Base-by-base conservation (phyloP, 2,329 filamentous ascomycete species). In the Orbilia ellipsospora region DNA sequence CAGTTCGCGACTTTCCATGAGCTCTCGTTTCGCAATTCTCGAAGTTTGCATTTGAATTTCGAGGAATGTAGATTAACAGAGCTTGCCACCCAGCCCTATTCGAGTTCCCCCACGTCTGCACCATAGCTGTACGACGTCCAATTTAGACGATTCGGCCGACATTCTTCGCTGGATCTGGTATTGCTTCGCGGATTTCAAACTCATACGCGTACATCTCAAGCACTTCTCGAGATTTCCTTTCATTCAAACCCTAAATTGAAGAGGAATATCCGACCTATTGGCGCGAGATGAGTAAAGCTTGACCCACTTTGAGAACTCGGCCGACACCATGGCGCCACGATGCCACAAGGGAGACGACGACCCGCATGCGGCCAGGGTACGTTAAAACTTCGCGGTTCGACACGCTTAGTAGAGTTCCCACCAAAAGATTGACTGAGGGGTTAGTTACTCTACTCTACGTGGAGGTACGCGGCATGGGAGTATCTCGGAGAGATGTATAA, bases 281-380 rank as follows among this genome's bases (percentile, higher is more conserved):
- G 5, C 18, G 7, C 16, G n/a, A 18, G 20, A 1, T 23, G n/a
- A 18, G 18, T 18, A 18, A 23, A 26, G 23, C 8, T 50, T 4
- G 18, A n/a, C 28, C n/a, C 28, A 48, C 2, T 10, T 40, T n/a
- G n/a, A 12, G 45, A 1, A 59, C 44, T 67, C 66, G 66, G 66
- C 66, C 66, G 66, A 70, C 66, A 63, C 48, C 44, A 16, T 28
- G 28, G 18, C 20, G 5, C 45, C 40, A 40, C 48, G 20, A 18
- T 48, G 13, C 16, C 16, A 13, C 15, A 18, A 16, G 31, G 36
- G 23, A 23, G 23, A 23, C n/a, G n/a, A 36, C 31, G 31, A 36
- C 31, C 5, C 31, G 31, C 31, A 36, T 36, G 31, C 31, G 8
- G 31, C 31, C 10, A 6, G 16, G 8, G 12, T 23, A 5, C 36